A percentile compares a stretch with the other conserved stretches of the same genome.
Evolutionary conservation across 192 early-diverging fungal species (phyloP).

Genomic region (Umbelopsis sp.): DNA sequence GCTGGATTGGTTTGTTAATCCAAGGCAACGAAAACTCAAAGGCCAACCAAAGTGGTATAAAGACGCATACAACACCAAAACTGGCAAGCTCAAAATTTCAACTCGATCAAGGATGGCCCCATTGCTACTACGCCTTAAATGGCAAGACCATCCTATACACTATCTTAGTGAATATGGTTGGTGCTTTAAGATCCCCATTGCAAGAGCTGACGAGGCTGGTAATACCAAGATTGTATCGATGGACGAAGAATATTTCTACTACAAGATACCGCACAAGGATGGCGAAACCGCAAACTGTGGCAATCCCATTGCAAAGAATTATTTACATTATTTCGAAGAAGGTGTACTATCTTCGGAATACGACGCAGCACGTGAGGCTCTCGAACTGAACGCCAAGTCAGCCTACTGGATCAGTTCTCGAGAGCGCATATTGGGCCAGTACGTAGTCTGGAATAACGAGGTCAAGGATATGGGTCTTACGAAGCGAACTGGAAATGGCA

Average conservation of each 20-base stretch:
- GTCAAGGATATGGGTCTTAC: slow-evolving; percentile 47
- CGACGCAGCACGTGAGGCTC: slow-evolving; percentile 70
- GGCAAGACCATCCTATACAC: slow-evolving; percentile 81
- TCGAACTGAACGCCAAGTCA: slow-evolving; percentile 75
- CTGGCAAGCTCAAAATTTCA: slow-evolving; percentile 62
- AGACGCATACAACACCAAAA: slow-evolving; percentile 69
- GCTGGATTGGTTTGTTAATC: slow-evolving; percentile 71
- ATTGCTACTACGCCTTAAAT: slow-evolving; percentile 80
- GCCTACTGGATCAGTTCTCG: slow-evolving; percentile 91
- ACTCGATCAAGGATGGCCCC: slow-evolving; percentile 75
- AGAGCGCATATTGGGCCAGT: slow-evolving; percentile 80
- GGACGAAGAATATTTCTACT: slow-evolving; percentile 46
- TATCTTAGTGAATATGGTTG: slow-evolving; percentile 72
- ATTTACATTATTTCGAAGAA: slow-evolving; percentile 77
- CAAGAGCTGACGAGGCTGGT: neutral
- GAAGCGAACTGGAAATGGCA: slow-evolving; percentile 18
- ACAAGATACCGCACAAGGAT: slow-evolving; percentile 83
- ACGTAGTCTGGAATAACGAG: slow-evolving; percentile 77
- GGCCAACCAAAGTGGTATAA: slow-evolving; percentile 82
- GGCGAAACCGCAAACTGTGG: slow-evolving; percentile 80
- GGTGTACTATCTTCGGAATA: slow-evolving; percentile 76
- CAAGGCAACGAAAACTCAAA: slow-evolving; percentile 46
- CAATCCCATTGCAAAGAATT: slow-evolving; percentile 86
- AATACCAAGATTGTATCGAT: slow-evolving; percentile 33
- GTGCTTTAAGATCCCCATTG: slow-evolving; percentile 62